These are phyloP conservation scores for Candida vaughaniae DNA, from an alignment of 805 yeast species.

Conservation along the genomic window DNA sequence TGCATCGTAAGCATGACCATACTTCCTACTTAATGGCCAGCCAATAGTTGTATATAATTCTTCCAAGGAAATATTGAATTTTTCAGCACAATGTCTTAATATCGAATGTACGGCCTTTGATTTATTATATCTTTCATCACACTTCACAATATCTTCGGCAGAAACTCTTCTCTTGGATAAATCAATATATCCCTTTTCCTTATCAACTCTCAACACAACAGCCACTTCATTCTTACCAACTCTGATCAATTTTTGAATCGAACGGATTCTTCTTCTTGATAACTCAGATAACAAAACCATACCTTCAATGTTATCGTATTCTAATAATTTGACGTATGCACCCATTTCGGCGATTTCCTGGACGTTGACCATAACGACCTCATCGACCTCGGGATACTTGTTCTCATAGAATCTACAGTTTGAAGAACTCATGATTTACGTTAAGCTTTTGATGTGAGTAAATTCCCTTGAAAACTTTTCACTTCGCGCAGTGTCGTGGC, in stretches of 20 bases:
- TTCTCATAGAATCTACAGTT: conserved; percentile 97
- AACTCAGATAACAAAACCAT: conserved; percentile 95
- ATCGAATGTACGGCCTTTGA: conserved; percentile 98
- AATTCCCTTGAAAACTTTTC: conserved; percentile 7
- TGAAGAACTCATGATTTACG: conserved; percentile 65
- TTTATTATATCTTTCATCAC: conserved; percentile 96
- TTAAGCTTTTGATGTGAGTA: not conserved
- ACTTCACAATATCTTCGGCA: conserved; percentile 94
- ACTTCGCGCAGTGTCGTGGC: too few relatives aligned
- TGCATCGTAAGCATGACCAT: conserved; percentile 96
- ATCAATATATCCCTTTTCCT: conserved; percentile 98
- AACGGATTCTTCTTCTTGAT: conserved; percentile 97
- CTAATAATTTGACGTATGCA: conserved; percentile 92
- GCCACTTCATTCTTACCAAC: conserved; percentile 99
- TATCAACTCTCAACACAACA: conserved; percentile 95
- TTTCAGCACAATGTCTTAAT: conserved; percentile 96
- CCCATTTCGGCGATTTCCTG: conserved; percentile 99
- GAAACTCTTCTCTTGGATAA: conserved; percentile 96
- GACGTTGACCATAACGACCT: conserved; percentile 98
- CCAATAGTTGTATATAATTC: conserved; percentile 84
- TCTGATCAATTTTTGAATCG: conserved; percentile 94
- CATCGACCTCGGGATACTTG: conserved; percentile 98
- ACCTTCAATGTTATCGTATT: conserved; percentile 97
- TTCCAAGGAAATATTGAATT: conserved; percentile 85
- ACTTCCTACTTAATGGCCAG: conserved; percentile 95